Conservation (phyloP, 129 eudicot genomes). For the Erigeron canadensis region DNA sequence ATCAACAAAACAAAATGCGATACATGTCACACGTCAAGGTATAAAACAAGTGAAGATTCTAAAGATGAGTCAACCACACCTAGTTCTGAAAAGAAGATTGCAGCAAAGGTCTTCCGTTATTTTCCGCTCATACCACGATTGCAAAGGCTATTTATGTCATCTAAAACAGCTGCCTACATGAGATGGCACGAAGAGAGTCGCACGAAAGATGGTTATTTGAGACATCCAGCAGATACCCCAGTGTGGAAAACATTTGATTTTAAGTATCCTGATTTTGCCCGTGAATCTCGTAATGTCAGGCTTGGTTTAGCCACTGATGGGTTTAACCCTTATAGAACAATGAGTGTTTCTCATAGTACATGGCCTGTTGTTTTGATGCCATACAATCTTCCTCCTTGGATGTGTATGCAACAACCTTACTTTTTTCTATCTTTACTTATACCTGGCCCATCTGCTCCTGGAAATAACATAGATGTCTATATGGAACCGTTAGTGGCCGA, state of each 20-base stretch:
- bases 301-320: slow-evolving; percentile 1
- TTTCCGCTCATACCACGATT: slow-evolving; percentile 3
- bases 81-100: background rate
- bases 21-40: background rate
- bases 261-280: background rate
- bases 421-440: background rate
- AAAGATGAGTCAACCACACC: background rate
- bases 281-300: slow-evolving; percentile 8
- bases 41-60: background rate
- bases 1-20: background rate
- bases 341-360: slow-evolving; percentile 1
- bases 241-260: slow-evolving; percentile 4
- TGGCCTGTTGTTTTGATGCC: slow-evolving; percentile 1
- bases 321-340: background rate
- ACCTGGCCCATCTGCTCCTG: background rate
- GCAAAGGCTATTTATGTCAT: slow-evolving; percentile 4
- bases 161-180: background rate
- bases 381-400: slow-evolving; percentile 6
- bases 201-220: background rate
- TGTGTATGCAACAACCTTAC: slow-evolving; percentile 9
- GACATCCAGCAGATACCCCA: background rate
- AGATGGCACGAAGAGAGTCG: slow-evolving; percentile 3
- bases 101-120: background rate
- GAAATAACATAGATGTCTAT: slow-evolving; percentile 10
- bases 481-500: background rate